Base-by-base conservation (phyloP, 169 alveolate species). In the Cyclospora cayetanensis region DNA sequence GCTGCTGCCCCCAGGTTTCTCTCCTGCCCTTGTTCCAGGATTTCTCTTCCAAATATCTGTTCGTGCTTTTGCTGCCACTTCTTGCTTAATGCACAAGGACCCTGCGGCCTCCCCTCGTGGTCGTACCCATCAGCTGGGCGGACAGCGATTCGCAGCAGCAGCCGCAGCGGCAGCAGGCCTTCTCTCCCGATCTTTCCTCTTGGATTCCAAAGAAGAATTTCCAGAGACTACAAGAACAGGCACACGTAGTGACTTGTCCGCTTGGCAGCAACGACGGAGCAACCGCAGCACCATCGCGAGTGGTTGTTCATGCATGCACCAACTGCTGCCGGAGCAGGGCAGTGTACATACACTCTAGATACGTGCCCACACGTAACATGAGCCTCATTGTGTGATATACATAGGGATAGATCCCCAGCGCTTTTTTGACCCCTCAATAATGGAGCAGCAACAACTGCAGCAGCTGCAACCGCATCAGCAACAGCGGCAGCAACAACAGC, bases 151-250 rank as follows among this genome's bases (percentile, higher is more conserved):
- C 9, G 35, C 18, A 25, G 80, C 31, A 50, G 80, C 80, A 29
- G 37, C 41, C 7, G n/a, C 20, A 31, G 25, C 83, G 4, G 50
- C 83, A 4, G 83, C 53, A 11, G 53, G n/a, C 31, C 31, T 37
- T 27, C 34, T 22, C 60, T 12, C 27, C 29, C 43, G 7, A 31
- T 18, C 25, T 29, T 74, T 76, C 43, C 86, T 43, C 86, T 39
- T 42, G 86, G 65, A 39, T 76, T 76, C 86, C 86, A 76, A 76
- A 76, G 86, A 63, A 42, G 86, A 76, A 76, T 66, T 76, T 43
- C 86, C 27, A 76, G 86, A 53, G 83, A 37, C 4, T 12, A 39
- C 3, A 70, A 27, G 83, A 53, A 35, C 83, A 37, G 83, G 83
- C n/a, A 50, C 55, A n/a, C 20, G 83, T 43, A 42, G 65, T 42